Evolutionary conservation across 2,329 filamentous ascomycete genomes (phyloP), one percentile per base, ranked within the genome.

Genomic region (Arthrobotrys sinensis): DNA sequence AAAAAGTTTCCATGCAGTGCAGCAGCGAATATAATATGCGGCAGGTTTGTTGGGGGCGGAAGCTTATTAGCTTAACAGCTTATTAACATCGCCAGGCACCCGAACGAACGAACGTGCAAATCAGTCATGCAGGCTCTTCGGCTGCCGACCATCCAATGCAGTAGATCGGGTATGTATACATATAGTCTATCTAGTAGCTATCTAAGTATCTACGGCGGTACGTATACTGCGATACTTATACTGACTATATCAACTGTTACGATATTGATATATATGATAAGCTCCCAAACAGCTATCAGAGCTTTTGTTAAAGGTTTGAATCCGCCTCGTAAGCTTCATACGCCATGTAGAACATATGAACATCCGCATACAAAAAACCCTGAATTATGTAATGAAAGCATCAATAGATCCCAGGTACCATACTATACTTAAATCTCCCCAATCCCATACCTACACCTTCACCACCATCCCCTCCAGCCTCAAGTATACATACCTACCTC

Each of bases 21-120:
- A n/a, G 24, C n/a, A 48, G 45, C 45, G 45, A 48, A 48, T 48
- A 21, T 3, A 21, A 48, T 12, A 53, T 72, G 68, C 67, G 50
- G 62, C 60, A 60, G 62, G 53, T 68, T 76, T 64, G 63, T 76
- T 68, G 71, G 43, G 71, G 28, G 21, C 48, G 62, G 53, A 65
- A 66, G 69, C 62, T 73, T 71, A 43, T 48, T 43, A 38, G 32
- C 52, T 28, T 28, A 21, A 21, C 7, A 16, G 28, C n/a, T 19
- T 16, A 16, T 60, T n/a, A 60, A n/a, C 36, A 14, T 19, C 12
- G 10, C 40, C 55, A 60, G 55, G 55, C 55, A 43, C 64, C 48
- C 36, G 52, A 57, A 38, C 32, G 11, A 55, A 34, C 14, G 3
- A 48, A 48, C 3, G 4, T 48, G 45, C 45, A 19, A n/a, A n/a